Evolutionary conservation across 805 yeast species (phyloP).

Genomic region (Metschnikowia borealis): DNA sequence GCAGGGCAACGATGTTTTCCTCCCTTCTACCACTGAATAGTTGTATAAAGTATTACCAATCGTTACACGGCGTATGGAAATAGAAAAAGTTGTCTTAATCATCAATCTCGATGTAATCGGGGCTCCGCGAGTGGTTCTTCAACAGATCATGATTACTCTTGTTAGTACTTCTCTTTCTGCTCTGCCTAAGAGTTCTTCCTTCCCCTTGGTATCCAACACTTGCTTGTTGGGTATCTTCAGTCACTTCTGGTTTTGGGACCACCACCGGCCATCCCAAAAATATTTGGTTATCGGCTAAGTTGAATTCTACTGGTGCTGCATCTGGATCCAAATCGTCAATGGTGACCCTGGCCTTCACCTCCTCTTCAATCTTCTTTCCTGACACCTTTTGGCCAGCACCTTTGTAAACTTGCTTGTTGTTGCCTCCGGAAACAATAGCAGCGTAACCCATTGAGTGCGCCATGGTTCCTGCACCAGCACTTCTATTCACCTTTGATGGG

Average conservation of each 20-base stretch:
- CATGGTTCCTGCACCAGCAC: slow-evolving; percentile 65
- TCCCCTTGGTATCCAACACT: slow-evolving; percentile 49
- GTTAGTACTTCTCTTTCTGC: slow-evolving; percentile 63
- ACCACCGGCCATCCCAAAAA: slow-evolving; percentile 89
- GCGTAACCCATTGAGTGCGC: slow-evolving; percentile 68
- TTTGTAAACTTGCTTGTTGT: slow-evolving; percentile 32
- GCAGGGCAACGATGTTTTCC: slow-evolving; percentile 66
- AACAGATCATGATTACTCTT: slow-evolving; percentile 41
- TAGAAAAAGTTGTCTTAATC: slow-evolving; percentile 8
- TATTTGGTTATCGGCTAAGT: slow-evolving; percentile 77
- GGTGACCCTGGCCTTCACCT: slow-evolving; percentile 23
- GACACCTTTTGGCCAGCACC: slow-evolving; percentile 73
- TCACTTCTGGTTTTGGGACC: slow-evolving; percentile 34
- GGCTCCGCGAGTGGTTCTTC: slow-evolving; percentile 63
- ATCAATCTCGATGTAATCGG: slow-evolving; percentile 80
- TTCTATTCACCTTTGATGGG: slow-evolving; percentile 32
- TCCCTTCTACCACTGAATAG: slow-evolving; percentile 29
- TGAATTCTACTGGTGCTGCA: slow-evolving; percentile 68
- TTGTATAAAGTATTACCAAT: not conserved
- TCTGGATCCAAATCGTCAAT: slow-evolving; percentile 46
- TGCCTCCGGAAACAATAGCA: slow-evolving; percentile 43
- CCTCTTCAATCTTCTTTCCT: slow-evolving; percentile 42
- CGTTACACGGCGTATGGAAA: not conserved
- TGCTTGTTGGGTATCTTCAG: slow-evolving; percentile 22
- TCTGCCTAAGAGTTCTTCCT: slow-evolving; percentile 73